Conservation (phyloP, 2,329 filamentous ascomycete species). For the Penicillium fuscoglaucum region DNA sequence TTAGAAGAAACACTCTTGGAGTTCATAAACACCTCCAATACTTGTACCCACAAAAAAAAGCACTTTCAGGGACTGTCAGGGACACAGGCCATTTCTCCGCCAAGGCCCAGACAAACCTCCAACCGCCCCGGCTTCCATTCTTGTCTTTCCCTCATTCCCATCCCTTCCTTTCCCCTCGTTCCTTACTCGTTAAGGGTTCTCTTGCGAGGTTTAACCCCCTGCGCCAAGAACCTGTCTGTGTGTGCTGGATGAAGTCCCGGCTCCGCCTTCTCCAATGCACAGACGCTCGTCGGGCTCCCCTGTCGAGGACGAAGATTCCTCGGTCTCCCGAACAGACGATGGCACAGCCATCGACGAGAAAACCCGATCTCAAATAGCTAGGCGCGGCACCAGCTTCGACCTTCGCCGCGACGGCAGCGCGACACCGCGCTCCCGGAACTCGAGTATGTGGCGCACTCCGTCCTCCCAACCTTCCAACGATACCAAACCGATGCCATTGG, state of each 20-base stretch:
- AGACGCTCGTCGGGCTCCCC: constrained; percentile 48
- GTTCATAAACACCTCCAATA: neutral
- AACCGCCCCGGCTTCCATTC: constrained; percentile 11
- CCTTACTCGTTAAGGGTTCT: constrained; percentile 18
- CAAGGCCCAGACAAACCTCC: constrained; percentile 18
- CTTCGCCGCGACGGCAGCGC: constrained; percentile 38
- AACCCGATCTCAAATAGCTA: constrained; percentile 39
- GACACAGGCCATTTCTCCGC: constrained; percentile 14
- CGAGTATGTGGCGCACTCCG: constrained; percentile 40
- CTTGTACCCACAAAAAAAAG: constrained; percentile 5
- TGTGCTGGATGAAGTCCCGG: constrained; percentile 40
- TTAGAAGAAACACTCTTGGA: neutral
- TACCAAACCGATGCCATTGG: constrained; percentile 38
- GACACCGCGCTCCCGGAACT: constrained; percentile 43
- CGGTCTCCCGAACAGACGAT: constrained; percentile 36
- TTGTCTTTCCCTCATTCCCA: constrained; percentile 6
- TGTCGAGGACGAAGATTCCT: constrained; percentile 44
- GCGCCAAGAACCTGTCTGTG: constrained; percentile 27
- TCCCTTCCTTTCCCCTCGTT: constrained; percentile 10
- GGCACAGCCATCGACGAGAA: constrained; percentile 35
- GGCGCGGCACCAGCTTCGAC: constrained; percentile 37
- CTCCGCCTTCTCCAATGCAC: constrained; percentile 45
- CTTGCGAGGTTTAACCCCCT: constrained; percentile 20
- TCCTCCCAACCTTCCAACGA: constrained; percentile 31
- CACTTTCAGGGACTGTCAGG: constrained; percentile 1